A percentile compares a stretch with the other conserved stretches of the same genome.
These are phyloP conservation scores for Neurospora sp. DNA, from an alignment of 495 filamentous ascomycete species.

Conservation along the genomic window DNA sequence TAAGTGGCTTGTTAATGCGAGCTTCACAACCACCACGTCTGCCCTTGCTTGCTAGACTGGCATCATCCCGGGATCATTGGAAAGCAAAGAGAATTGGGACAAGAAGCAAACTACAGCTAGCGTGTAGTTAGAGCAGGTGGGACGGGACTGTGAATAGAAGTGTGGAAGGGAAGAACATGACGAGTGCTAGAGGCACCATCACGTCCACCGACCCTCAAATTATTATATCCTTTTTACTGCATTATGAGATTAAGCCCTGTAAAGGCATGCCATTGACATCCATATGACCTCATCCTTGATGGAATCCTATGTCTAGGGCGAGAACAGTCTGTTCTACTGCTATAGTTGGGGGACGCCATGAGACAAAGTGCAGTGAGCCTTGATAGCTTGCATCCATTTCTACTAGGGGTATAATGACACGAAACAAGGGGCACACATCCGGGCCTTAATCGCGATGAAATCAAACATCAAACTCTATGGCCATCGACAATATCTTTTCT, in stretches of 20 bases:
- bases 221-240: neutral
- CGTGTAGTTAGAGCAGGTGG: neutral
- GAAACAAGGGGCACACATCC: neutral
- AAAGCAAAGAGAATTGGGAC: neutral
- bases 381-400: neutral
- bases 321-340: neutral
- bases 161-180: neutral
- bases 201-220: neutral
- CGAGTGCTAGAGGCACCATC: neutral
- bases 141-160: neutral
- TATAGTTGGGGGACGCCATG: neutral
- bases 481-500: neutral
- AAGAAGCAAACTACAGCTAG: neutral
- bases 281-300: neutral
- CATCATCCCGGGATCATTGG: neutral
- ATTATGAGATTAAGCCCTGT: neutral
- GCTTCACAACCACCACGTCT: neutral
- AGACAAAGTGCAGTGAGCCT: neutral
- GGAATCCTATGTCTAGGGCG: neutral
- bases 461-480: neutral
- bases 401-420: neutral
- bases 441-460: neutral
- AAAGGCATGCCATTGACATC: neutral
- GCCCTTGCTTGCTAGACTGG: neutral
- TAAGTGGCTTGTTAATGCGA: constrained; percentile 26